These are phyloP conservation scores for Clitopilus hobsonii DNA, from an alignment of 768 basidiomycete genomes.

Conservation along the genomic window DNA sequence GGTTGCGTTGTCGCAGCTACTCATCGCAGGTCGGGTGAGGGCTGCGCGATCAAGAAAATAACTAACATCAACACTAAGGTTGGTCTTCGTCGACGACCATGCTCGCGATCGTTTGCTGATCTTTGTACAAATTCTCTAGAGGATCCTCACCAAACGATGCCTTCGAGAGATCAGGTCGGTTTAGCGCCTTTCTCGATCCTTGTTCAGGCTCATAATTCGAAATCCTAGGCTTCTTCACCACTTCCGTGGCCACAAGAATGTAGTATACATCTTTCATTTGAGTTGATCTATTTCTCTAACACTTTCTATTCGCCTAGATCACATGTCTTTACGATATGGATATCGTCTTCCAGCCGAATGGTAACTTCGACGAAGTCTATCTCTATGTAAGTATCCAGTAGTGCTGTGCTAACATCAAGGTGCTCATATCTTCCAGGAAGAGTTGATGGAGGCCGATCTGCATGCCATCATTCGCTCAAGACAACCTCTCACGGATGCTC, in stretches of 20 bases:
- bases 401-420: too few species aligned
- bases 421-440: slow-evolving; percentile 55
- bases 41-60: slow-evolving; percentile 95
- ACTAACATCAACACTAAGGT: slow-evolving; percentile 91
- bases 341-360: slow-evolving; percentile 87
- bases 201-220: slow-evolving; percentile 5
- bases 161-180: slow-evolving; percentile 87
- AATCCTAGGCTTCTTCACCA: slow-evolving; percentile 79
- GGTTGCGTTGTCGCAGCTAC: slow-evolving; percentile 87
- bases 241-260: slow-evolving; percentile 99
- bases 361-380: slow-evolving; percentile 96
- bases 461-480: slow-evolving; percentile 94
- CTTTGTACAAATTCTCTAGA: slow-evolving; percentile 34
- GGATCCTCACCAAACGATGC: slow-evolving; percentile 95
- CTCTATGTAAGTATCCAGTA: slow-evolving; percentile 74
- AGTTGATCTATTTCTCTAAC: not conserved
- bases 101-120: slow-evolving; percentile 14
- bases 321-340: slow-evolving; percentile 98
- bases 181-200: not conserved
- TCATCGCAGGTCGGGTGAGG: slow-evolving; percentile 79
- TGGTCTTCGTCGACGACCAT: not conserved
- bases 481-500: slow-evolving; percentile 84
- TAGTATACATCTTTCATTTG: slow-evolving; percentile 28
- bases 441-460: slow-evolving; percentile 99
- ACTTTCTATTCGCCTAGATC: slow-evolving; percentile 50